Evolutionary conservation across 2,329 filamentous ascomycete genomes (phyloP).

Genomic region (Sphaerulina vaccinii): DNA sequence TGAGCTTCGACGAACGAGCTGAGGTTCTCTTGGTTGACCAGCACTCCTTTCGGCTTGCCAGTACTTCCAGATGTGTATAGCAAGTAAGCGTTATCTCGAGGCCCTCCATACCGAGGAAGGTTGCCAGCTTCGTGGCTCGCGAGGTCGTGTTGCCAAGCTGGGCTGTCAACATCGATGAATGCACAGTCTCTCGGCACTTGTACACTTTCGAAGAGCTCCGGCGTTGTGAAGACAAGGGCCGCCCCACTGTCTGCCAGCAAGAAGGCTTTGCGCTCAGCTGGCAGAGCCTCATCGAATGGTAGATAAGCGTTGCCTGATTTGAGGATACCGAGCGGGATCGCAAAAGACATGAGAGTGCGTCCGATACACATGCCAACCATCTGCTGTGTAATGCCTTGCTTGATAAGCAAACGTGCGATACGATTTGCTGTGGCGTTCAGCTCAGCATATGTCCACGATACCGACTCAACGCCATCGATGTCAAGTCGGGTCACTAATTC

Average conservation of each 20-base stretch:
- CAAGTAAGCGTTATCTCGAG: conserved; percentile 47
- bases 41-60: conserved; percentile 27
- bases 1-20: conserved; percentile 18
- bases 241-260: conserved; percentile 16
- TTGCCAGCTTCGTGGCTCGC: background rate
- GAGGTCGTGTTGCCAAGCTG: conserved; percentile 1
- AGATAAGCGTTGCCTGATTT: conserved; percentile 17
- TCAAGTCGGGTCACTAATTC: conserved; percentile 12
- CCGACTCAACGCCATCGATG: conserved; percentile 5
- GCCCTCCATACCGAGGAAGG: background rate
- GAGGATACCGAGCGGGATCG: conserved; percentile 16
- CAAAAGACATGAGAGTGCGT: conserved; percentile 17
- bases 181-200: background rate
- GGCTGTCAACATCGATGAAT: conserved; percentile 7
- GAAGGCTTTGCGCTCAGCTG: conserved; percentile 16
- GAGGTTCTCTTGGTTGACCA: conserved; percentile 72
- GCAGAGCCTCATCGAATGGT: conserved; percentile 19
- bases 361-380: conserved; percentile 21
- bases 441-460: conserved; percentile 16
- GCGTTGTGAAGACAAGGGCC: conserved; percentile 15
- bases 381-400: conserved; percentile 5
- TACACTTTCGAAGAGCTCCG: conserved; percentile 14
- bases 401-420: conserved; percentile 11
- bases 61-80: conserved; percentile 69
- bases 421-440: conserved; percentile 15